Evolutionary conservation across 1,284 basidiomycete species (phyloP).

Genomic region (Neolentinus lepideus): DNA sequence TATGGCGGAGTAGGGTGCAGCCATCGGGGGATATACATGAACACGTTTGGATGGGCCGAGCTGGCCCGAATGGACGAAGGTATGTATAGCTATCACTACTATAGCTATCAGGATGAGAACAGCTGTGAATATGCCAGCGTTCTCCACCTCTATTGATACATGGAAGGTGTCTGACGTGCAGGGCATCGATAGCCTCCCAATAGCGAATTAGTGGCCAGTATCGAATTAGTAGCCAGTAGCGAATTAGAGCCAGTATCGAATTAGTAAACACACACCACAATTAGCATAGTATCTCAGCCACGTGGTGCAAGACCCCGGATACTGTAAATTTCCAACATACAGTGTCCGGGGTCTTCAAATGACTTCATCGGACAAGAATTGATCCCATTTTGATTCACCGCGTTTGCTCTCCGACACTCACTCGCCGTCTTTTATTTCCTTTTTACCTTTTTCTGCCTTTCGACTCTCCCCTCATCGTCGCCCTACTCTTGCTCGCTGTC

Average conservation of each 20-base stretch:
- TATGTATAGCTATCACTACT: too few species aligned
- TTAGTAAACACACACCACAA: neutral
- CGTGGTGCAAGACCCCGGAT: neutral
- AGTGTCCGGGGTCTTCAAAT: neutral
- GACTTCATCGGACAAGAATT: neutral
- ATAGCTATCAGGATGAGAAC: neutral
- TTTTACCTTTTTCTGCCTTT: constrained; percentile 10
- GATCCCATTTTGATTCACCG: neutral
- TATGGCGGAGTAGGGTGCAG: too few species aligned
- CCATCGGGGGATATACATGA: too few species aligned
- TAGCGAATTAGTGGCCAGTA: neutral
- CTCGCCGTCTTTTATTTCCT: constrained; percentile 2
- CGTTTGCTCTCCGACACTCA: constrained; percentile 2
- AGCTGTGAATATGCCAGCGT: neutral
- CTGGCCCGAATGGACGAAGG: too few species aligned
- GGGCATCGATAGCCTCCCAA: neutral
- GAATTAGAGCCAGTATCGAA: neutral
- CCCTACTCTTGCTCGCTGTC: constrained; percentile 9
- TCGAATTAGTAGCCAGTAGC: neutral
- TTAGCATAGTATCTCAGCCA: neutral
- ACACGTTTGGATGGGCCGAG: too few species aligned
- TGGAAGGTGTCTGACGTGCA: neutral
- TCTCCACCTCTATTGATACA: neutral
- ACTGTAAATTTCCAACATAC: neutral
- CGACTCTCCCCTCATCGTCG: constrained; percentile 3